Evolutionary conservation across 2,329 filamentous ascomycete genomes (phyloP).

Genomic region (Cadophora luteo-olivacea): DNA sequence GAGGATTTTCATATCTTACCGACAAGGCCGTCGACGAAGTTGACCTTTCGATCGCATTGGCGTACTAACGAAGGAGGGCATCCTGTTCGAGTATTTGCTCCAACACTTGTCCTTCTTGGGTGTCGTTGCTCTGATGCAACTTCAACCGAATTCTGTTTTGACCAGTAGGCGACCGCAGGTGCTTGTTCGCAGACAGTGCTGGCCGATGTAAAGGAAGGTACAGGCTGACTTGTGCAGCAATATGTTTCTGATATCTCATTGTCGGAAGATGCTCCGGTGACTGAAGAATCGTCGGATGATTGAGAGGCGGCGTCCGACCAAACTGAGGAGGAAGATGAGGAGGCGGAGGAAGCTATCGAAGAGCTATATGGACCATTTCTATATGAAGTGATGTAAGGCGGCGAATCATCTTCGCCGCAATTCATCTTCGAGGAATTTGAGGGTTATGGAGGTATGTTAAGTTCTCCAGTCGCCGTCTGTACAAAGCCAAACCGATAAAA

Average conservation of each 20-base stretch:
- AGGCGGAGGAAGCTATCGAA: conserved; percentile 76
- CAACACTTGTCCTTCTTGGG: conserved; percentile 62
- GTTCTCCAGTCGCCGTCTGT: conserved; percentile 63
- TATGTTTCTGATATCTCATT: conserved; percentile 54
- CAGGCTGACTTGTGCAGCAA: conserved; percentile 44
- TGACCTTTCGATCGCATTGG: conserved; percentile 90
- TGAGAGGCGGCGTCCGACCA: conserved; percentile 78
- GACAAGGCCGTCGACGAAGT: conserved; percentile 96
- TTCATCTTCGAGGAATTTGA: conserved; percentile 60
- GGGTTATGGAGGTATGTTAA: conserved; percentile 38
- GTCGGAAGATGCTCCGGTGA: conserved; percentile 62
- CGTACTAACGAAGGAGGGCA: conserved; percentile 79
- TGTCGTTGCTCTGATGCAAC: conserved; percentile 69
- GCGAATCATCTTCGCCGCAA: conserved; percentile 59
- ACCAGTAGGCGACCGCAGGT: conserved; percentile 13
- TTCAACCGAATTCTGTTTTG: conserved; percentile 44
- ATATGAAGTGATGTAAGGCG: conserved; percentile 56
- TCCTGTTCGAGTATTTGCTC: conserved; percentile 61
- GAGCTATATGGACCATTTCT: conserved; percentile 69
- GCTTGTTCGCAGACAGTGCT: conserved; percentile 44
- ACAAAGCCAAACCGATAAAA: conserved; percentile 56
- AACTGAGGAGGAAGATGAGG: conserved; percentile 77
- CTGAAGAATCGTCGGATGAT: conserved; percentile 67
- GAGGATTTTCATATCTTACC: conserved; percentile 70
- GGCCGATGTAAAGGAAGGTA: conserved; percentile 45